Evolutionary conservation across 2,329 filamentous ascomycete species (phyloP), one percentile per base, ranked within the genome.

Genomic region (Fusarium sterilihyphosum): DNA sequence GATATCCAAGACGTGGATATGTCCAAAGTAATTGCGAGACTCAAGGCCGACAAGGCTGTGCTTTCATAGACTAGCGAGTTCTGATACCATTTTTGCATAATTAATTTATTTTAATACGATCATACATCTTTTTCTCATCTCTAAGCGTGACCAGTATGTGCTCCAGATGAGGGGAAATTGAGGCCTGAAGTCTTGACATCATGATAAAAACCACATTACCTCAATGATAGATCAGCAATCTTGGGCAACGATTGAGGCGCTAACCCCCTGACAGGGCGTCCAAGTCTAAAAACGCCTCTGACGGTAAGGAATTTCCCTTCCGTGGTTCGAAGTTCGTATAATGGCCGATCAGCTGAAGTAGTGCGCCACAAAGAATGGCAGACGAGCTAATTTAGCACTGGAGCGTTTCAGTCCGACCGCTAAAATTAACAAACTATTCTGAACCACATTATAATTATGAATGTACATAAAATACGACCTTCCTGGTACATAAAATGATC

Each of bases 21-120:
- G 5, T 26, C 41, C 53, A 69, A 43, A 16, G 37, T 74, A 14
- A 69, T 56, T 33, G 71, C 67, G 14, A 68, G 72, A 49, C 52
- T 74, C 6, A 65, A 60, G 33, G 67, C 60, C 6, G 72, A 74
- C 6, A 72, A 72, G 54, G 71, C 73, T 37, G 63, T 74, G 33
- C 67, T 70, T 33, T 70, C 44, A 53, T 13, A 18, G 14, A 64
- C 38, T 47, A 59, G 64, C 44, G 49, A 64, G 38, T 60, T 62
- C 13, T 49, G 67, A 70, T 70, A 70, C 60, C 67, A 66, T 24
- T 26, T 53, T 41, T 63, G 31, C 50, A 38, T 41, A 40, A 62
- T 58, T 57, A 46, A 57, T 26, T 17, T n/a, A 18, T 59, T 62
- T 16, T 58, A 62, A 62, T 62, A 62, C 24, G 24, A 35, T n/a